Evolutionary conservation across 306 rosid genomes (phyloP), one percentile per base, ranked within the genome.

Genomic region (Cyamopsis tetragonoloba): DNA sequence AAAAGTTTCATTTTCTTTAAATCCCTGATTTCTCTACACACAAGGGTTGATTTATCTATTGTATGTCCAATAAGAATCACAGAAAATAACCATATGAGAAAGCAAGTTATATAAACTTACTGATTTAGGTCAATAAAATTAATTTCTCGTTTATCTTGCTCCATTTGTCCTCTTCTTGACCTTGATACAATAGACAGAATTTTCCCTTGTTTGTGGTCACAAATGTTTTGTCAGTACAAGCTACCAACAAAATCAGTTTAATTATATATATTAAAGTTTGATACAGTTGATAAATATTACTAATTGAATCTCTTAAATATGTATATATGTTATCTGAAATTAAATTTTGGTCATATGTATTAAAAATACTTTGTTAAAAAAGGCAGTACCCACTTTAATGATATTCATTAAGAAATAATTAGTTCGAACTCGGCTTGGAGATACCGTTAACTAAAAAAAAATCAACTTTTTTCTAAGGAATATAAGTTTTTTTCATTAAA

Each of bases 151-250:
- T 42, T 7, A 37, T 70, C 35, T 72, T 64, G 78, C 78, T 84
- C 76, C 78, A 68, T 69, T 53, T 81, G 86, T 81, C 86, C 51
- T 72, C 73, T 71, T 18, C 70, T 66, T 62, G 85, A 71, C 73
- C 74, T 13, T 66, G 74, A 75, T 15, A 73, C 80, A 75, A 56
- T 81, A 70, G 81, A 80, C 83, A 47, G 64, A 32, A 60, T 74
- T 66, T 49, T 47, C 70, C 37, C 64, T 68, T 50, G 76, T 60
- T 68, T 50, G 76, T 60, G 79, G 77, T 67, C 74, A 65, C 68
- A 59, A 68, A 31, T 56, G 78, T 76, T 70, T 74, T 65, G 84
- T 64, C 69, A 75, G 24, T 66, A 59, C 60, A 76, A 79, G 53
- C 56, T 51, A 60, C 55, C 59, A 42, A 72, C 48, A 81, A 69